phyloP scores from a whole-genome alignment of 75 land plant species.

The Ceratopteris richardii region DNA sequence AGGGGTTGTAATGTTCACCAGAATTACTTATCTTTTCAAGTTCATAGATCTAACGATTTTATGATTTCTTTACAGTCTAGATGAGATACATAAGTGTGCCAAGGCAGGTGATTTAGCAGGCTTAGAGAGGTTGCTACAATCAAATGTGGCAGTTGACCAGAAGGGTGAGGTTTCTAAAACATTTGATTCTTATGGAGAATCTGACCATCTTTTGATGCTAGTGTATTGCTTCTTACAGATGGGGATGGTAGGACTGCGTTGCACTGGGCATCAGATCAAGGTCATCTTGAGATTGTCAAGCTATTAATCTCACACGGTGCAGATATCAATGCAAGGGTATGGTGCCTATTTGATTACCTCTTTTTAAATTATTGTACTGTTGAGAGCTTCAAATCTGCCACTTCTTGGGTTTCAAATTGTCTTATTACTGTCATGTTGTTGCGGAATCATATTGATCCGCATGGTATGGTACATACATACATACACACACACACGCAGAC shows the following conservation, averaged over 20 bases:
- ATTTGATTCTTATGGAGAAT: no score
- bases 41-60: constrained; percentile 38
- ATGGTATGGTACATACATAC: no score
- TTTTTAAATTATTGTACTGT: no score
- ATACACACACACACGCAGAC: no score
- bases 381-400: no score
- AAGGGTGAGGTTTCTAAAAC: constrained; percentile 34
- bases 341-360: no score
- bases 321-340: constrained; percentile 74
- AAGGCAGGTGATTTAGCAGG: constrained; percentile 62
- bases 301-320: constrained; percentile 55
- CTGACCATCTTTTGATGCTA: no score
- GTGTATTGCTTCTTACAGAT: constrained; percentile 58
- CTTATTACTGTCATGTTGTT: no score
- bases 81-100: constrained; percentile 69
- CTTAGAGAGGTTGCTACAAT: constrained; percentile 41
- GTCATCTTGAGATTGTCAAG: constrained; percentile 43
- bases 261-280: constrained; percentile 95
- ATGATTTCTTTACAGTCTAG: constrained; percentile 41
- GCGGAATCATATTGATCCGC: no score
- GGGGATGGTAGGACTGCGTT: constrained; percentile 86
- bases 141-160: constrained; percentile 45
- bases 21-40: constrained; percentile 17
- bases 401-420: no score
- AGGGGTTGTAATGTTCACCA: neutral